Evolutionary conservation across 2,329 filamentous ascomycete species (phyloP), one percentile per base, ranked within the genome.

Genomic region (Colletotrichum higginsianum): DNA sequence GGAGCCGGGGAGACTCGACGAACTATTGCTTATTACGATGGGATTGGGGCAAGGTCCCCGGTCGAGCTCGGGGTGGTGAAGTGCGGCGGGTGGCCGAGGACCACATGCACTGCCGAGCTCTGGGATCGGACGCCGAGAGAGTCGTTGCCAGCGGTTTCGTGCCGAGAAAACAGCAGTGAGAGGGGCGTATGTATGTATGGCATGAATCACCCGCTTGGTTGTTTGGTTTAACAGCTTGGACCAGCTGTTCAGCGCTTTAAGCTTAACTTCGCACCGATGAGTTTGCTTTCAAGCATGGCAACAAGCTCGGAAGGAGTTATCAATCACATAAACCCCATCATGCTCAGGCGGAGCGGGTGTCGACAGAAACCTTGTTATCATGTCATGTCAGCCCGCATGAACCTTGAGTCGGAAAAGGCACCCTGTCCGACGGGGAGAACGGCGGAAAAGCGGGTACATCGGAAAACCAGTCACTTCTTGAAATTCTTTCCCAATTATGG

Each of bases 401-500:
- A 12, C 56, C 40, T 46, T 47, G 42, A 26, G 13, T 40, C 35
- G 44, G 44, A 50, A 61, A 61, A 49, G 58, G n/a, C 26, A n/a
- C 11, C 6, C 21, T 35, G 30, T 16, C 46, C 18, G 7, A 21
- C 46, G 60, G 44, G 12, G 6, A 40, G 46, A 40, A 61, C 18
- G 5, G 16, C 57, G 58, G 46, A 40, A 50, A 61, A 40, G 35
- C 46, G 46, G 47, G 47, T 62, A 35, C 12, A 9, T 15, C 60
- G 60, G 46, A 38, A 23, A n/a, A 16, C 23, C 26, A 21, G 2
- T 7, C 23, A 18, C 12, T 30, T 30, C 30, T 30, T 30, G 7
- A 30, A 9, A 8, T 8, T 8, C 30, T 30, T 30, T 30, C 30
- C 8, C 30, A 30, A 30, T 30, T 30, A 1, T 30, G 30, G 30